Base-by-base conservation (phyloP, 805 yeast genomes). In the Ogataea wickerhamii region DNA sequence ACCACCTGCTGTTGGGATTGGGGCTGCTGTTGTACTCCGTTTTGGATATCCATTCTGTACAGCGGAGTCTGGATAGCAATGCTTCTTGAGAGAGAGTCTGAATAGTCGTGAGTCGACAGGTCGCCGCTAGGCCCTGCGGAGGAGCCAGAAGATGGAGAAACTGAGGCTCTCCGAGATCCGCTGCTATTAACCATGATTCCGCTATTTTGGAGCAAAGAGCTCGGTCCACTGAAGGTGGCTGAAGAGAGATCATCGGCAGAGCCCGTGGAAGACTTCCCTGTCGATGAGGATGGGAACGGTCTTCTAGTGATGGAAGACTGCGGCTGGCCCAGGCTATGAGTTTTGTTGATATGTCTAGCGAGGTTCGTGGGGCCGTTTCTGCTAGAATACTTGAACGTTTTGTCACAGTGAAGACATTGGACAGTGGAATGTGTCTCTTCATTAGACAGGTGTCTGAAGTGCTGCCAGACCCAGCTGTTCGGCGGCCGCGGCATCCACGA, bases 401-500 rank as follows among this genome's bases (percentile, higher is more conserved):
- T 58, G 7, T 49, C 48, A 33, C 66, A 61, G 22, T 49, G 44
- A 17, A 49, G 37, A 38, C 66, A 61, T 37, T 53, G 54, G 6
- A 59, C 63, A 8, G 45, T 48, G 6, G 56, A 50, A 29, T 38
- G 41, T 17, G 37, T 43, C 3, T 44, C 53, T 12, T 48, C 53
- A 14, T 49, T 44, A 13, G 56, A 43, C 5, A 53, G 36, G 25
- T 51, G 60, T n/a, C 55, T 45, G 44, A 50, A 61, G 33, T 60
- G 62, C 32, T 56, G 58, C 64, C 65, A 60, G 4, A 61, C 64
- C 65, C 65, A 61, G 28, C 57, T 50, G 39, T 57, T 56, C 32
- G 63, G 62, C 7, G 65, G 64, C 38, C 66, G 49, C 10, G 66
- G 63, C 65, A 61, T 61, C 27, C n/a, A n/a, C n/a, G n/a, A n/a